Percentiles rank a stretch among this genome's conserved stretches.
phyloP scores from a whole-genome alignment of 2,329 filamentous ascomycete species.

The Thielaviopsis musarum region DNA sequence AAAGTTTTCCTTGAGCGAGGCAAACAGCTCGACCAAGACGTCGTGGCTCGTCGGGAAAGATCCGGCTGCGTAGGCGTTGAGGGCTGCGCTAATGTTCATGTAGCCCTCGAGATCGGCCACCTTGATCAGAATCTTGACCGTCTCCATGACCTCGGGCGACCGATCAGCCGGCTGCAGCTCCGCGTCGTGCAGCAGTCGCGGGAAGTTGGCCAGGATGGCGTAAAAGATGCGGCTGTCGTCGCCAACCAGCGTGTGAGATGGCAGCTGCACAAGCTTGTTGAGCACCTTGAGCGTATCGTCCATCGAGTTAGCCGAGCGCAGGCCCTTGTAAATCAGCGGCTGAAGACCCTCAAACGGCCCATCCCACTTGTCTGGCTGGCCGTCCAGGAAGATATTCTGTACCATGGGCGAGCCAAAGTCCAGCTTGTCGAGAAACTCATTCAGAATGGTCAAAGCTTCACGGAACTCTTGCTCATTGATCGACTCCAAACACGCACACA shows the following conservation, averaged over 20 bases:
- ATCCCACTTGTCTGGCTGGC: conserved; percentile 75
- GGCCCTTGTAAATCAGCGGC: conserved; percentile 72
- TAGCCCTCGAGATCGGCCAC: conserved; percentile 60
- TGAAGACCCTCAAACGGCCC: conserved; percentile 77
- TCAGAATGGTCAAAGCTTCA: conserved; percentile 80
- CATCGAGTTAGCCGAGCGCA: conserved; percentile 72
- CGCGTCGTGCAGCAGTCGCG: conserved; percentile 64
- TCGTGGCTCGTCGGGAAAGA: conserved; percentile 54
- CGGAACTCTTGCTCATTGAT: conserved; percentile 93
- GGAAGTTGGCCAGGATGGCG: conserved; percentile 78
- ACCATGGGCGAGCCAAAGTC: conserved; percentile 61
- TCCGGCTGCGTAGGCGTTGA: conserved; percentile 52
- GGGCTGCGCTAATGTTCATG: conserved; percentile 46
- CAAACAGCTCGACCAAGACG: conserved; percentile 58
- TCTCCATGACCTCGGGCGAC: conserved; percentile 34
- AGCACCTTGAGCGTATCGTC: conserved; percentile 62
- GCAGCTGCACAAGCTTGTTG: conserved; percentile 61
- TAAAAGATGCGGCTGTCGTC: conserved; percentile 71
- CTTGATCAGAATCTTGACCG: conserved; percentile 51
- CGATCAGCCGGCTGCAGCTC: conserved; percentile 43
- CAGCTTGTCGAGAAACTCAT: conserved; percentile 68
- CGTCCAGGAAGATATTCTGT: conserved; percentile 49
- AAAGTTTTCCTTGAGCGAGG: conserved; percentile 59
- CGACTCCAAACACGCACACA: conserved; percentile 86
- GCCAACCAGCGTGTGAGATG: conserved; percentile 66